A percentile compares a stretch with the other conserved stretches of the same genome.
These are phyloP conservation scores for Artemisia annua DNA, from an alignment of 129 eudicot species.

Conservation along the genomic window DNA sequence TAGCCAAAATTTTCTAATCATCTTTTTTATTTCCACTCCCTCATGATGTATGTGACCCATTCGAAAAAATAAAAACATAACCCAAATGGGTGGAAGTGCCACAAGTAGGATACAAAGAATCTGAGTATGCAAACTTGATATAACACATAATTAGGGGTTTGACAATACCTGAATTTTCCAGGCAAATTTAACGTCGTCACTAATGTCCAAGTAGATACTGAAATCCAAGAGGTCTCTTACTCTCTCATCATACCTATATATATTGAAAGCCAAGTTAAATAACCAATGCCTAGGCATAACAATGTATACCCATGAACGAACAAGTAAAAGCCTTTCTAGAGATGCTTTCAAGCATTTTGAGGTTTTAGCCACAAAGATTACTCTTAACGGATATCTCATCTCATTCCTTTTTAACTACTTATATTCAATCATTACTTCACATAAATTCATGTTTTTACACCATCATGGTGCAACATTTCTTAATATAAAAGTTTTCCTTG, in stretches of 20 bases:
- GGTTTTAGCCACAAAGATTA: too few relatives aligned
- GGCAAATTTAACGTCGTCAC: conserved; percentile 93
- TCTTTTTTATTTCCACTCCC: not conserved
- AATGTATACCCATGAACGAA: too few relatives aligned
- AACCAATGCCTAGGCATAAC: not conserved
- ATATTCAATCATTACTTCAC: too few relatives aligned
- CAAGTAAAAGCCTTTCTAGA: too few relatives aligned
- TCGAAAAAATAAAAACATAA: not conserved
- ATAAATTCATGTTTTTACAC: too few relatives aligned
- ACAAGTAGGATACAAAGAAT: not conserved
- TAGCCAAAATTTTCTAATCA: not conserved
- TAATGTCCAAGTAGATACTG: conserved; percentile 94
- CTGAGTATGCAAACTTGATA: not conserved
- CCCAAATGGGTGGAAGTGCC: not conserved
- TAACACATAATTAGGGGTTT: not conserved
- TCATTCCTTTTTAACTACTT: too few relatives aligned
- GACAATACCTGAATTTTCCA: conserved; percentile 89
- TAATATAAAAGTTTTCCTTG: too few relatives aligned
- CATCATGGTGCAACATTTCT: too few relatives aligned
- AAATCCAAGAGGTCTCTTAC: conserved; percentile 94
- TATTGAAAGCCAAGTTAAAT: not conserved
- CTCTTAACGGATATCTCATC: too few relatives aligned
- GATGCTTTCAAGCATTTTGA: too few relatives aligned
- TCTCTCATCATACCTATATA: conserved; percentile 70
- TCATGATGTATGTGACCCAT: not conserved